Conservation (phyloP, 2,329 filamentous ascomycete genomes). For the Ceratocystis lukuohia region DNA sequence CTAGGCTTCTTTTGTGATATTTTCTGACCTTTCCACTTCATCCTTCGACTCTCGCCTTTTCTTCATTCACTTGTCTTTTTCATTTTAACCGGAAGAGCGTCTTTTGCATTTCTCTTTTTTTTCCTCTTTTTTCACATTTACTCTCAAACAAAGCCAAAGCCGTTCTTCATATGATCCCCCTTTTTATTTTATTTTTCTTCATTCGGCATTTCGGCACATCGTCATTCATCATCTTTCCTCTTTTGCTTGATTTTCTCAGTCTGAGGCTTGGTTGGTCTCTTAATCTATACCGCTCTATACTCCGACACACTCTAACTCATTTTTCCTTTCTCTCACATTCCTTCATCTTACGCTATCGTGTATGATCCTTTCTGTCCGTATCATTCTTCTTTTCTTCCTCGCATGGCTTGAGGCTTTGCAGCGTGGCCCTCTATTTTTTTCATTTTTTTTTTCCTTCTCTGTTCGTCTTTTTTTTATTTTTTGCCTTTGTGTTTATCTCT, state of each 20-base stretch:
- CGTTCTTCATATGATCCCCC: neutral
- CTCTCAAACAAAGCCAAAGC: neutral
- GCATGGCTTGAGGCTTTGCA: no score
- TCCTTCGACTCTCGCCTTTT: no score
- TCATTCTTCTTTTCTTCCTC: neutral
- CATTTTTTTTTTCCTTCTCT: neutral
- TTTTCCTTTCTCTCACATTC: neutral
- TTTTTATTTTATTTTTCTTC: slow-evolving; percentile 2
- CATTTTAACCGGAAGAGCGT: neutral
- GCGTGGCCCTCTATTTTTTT: neutral
- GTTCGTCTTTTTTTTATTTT: neutral
- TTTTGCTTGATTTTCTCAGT: neutral
- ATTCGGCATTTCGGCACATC: neutral
- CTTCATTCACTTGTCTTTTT: no score
- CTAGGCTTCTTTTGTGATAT: no score
- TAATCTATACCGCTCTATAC: neutral
- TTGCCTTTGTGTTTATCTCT: neutral
- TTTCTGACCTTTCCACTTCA: no score
- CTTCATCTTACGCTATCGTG: neutral
- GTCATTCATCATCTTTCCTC: no score
- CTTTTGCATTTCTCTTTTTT: neutral
- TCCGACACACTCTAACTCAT: neutral
- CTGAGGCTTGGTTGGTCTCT: neutral
- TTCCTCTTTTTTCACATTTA: neutral
- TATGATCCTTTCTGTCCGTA: neutral